Conservation (phyloP, 331 rosid species). For the Telfairia occidentalis region DNA sequence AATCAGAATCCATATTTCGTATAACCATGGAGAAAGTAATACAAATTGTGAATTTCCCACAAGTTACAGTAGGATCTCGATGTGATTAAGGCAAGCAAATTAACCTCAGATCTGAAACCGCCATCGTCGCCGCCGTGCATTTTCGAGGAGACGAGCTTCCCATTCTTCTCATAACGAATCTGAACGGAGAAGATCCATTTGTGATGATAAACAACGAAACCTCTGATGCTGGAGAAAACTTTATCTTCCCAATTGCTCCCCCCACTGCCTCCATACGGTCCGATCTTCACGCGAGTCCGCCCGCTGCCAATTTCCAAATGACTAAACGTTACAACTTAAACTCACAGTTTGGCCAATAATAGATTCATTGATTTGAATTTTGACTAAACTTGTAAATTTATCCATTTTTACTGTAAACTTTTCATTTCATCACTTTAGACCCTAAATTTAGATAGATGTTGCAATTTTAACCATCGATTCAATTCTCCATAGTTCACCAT, state of each 20-base stretch:
- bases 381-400: too few species aligned
- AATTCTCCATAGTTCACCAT: too few species aligned
- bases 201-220: slow-evolving; percentile 45
- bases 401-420: too few species aligned
- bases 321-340: background rate
- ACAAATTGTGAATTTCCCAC: background rate
- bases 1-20: background rate
- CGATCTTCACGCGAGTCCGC: background rate
- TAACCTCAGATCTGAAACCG: slow-evolving; percentile 41
- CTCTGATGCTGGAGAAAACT: slow-evolving; percentile 43
- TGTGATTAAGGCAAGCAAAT: background rate
- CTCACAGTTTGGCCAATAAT: background rate
- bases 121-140: slow-evolving; percentile 63
- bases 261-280: slow-evolving; percentile 38
- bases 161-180: slow-evolving; percentile 49
- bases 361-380: too few species aligned
- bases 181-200: slow-evolving; percentile 54
- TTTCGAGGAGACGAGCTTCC: slow-evolving; percentile 41
- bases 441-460: too few species aligned
- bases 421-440: too few species aligned
- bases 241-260: slow-evolving; percentile 67
- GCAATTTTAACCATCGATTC: too few species aligned
- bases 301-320: background rate
- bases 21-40: background rate
- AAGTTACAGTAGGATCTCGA: background rate